phyloP scores from a whole-genome alignment of 208 protist genomes.

The Crithidia acanthocephali region DNA sequence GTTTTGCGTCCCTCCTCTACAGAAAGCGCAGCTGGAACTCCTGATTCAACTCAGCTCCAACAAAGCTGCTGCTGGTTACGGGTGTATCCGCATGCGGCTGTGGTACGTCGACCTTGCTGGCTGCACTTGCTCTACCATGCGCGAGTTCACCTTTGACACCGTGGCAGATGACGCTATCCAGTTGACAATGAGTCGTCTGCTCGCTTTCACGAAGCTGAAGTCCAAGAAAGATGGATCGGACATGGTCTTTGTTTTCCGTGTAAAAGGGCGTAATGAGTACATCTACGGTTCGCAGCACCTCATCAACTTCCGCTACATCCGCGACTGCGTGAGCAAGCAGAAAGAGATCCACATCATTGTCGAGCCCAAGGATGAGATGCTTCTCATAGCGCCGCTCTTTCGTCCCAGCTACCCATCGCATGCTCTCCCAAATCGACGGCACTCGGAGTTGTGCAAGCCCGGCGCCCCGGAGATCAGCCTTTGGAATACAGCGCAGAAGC shows the following conservation, averaged over 20 bases:
- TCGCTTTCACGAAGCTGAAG: conserved; percentile 31
- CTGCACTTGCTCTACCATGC: conserved; percentile 44
- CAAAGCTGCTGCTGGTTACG: conserved; percentile 22
- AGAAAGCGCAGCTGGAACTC: conserved; percentile 50
- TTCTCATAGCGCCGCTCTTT: conserved; percentile 53
- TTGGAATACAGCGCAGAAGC: conserved; percentile 46
- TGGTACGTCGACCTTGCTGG: conserved; percentile 60
- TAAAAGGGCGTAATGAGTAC: conserved; percentile 66
- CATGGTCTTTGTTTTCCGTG: conserved; percentile 54
- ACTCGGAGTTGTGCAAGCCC: conserved; percentile 29
- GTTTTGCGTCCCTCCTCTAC: conserved; percentile 46
- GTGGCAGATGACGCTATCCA: conserved; percentile 49
- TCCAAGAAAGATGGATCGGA: conserved; percentile 25
- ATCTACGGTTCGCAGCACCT: conserved; percentile 58
- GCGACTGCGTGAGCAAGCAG: conserved; percentile 61
- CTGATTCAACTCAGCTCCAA: conserved; percentile 30
- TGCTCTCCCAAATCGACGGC: conserved; percentile 28
- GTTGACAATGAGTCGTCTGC: conserved; percentile 40
- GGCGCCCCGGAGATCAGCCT: conserved; percentile 44
- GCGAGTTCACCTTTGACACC: conserved; percentile 58
- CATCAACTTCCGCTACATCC: conserved; percentile 64
- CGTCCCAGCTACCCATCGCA: conserved; percentile 42
- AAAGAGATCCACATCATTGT: conserved; percentile 51
- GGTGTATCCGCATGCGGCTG: conserved; percentile 41
- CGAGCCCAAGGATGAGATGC: conserved; percentile 35